Percentiles rank a stretch among this genome's conserved stretches.
These are phyloP conservation scores for Durotheca rogersii DNA, from an alignment of 495 filamentous ascomycete genomes.

Conservation along the genomic window DNA sequence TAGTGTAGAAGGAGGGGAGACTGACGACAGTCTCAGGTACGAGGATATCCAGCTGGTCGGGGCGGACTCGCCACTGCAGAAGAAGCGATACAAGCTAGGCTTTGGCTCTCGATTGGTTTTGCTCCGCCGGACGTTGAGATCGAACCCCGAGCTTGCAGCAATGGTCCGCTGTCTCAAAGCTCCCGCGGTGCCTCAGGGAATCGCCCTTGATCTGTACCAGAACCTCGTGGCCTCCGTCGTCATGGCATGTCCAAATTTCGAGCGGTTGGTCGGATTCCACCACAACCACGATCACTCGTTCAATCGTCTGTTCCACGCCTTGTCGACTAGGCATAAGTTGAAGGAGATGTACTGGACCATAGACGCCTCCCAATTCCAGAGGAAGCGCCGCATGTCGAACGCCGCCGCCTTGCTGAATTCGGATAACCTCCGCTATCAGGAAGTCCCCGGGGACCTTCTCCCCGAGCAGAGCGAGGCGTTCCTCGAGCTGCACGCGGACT, in stretches of 20 bases:
- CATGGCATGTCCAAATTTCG: constrained; percentile 83
- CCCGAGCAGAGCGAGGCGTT: constrained; percentile 66
- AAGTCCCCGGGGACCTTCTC: constrained; percentile 55
- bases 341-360: constrained; percentile 83
- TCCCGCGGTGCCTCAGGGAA: constrained; percentile 59
- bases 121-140: constrained; percentile 72
- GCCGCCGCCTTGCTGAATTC: constrained; percentile 27
- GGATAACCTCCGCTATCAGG: constrained; percentile 27
- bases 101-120: constrained; percentile 69
- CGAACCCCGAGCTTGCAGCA: constrained; percentile 67
- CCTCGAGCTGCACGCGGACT: constrained; percentile 66
- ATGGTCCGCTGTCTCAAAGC: constrained; percentile 75
- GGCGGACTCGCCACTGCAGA: constrained; percentile 61
- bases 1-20: neutral
- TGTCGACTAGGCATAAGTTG: constrained; percentile 71
- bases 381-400: constrained; percentile 33
- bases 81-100: constrained; percentile 66
- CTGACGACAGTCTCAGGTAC: constrained; percentile 54
- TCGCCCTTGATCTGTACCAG: constrained; percentile 60
- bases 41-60: constrained; percentile 68
- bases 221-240: constrained; percentile 76
- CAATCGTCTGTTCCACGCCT: constrained; percentile 71
- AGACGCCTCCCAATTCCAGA: constrained; percentile 41
- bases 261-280: constrained; percentile 69
- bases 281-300: constrained; percentile 70